phyloP scores from a whole-genome alignment of 139 green algal genomes.

The Nannochloris sp. region DNA sequence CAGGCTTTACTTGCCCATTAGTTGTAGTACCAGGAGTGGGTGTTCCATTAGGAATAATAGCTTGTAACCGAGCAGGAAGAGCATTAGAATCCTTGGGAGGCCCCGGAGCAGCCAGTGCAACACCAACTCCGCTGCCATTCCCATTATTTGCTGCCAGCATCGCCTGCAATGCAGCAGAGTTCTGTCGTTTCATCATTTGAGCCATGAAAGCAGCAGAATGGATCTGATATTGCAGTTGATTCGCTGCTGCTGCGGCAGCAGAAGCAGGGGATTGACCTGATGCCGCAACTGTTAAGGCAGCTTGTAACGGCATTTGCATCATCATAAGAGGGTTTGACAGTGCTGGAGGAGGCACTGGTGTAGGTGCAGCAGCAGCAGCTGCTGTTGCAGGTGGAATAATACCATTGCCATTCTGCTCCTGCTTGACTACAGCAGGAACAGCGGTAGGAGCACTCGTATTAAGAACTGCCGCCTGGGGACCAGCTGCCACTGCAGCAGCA shows the following conservation, averaged over 20 bases:
- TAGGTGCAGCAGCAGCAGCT: too few species aligned
- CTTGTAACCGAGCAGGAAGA: conserved; percentile 10
- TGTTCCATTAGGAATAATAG: conserved; percentile 9
- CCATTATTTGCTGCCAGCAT: not conserved
- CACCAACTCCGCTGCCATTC: not conserved
- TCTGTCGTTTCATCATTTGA: not conserved
- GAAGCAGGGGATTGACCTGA: not conserved
- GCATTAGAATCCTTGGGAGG: not conserved
- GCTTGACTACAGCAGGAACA: not conserved
- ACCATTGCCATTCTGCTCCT: not conserved
- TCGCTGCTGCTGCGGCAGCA: not conserved
- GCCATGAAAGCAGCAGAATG: not conserved
- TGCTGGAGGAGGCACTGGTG: not conserved
- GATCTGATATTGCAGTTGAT: too few species aligned
- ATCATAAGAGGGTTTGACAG: not conserved
- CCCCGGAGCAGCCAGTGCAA: not conserved
- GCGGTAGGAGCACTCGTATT: not conserved
- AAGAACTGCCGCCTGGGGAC: not conserved
- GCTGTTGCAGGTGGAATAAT: too few species aligned
- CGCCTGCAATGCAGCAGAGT: not conserved
- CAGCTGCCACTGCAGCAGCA: too few species aligned
- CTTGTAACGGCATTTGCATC: conserved; percentile 1
- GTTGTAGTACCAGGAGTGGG: too few species aligned
- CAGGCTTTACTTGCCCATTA: too few species aligned
- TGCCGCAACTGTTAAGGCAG: not conserved